Evolutionary conservation across 306 rosid genomes (phyloP), one percentile per base, ranked within the genome.

Genomic region (Quercus berberidifolia): DNA sequence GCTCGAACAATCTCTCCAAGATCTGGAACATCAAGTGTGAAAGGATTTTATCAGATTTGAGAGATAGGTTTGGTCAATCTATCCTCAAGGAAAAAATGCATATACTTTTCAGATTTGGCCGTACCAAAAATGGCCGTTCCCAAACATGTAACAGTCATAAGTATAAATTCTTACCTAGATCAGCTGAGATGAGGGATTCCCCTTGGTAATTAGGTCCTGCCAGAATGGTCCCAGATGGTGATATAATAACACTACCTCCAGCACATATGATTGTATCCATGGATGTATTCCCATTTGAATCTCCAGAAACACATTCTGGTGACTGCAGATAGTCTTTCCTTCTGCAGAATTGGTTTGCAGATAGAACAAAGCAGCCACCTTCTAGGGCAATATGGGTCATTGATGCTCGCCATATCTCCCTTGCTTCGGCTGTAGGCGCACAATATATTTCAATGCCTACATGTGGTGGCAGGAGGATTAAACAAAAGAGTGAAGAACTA

Each of bases 141-240:
- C 31, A 65, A 6, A 17, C 18, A 15, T 68, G 9, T 49, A 5
- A 19, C 72, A 35, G 52, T 68, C 15, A n/a, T 33, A 43, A 75
- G 46, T 38, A 73, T 10, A 54, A 43, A 35, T 3, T 19, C 85
- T 74, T 87, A 94, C 99, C 97, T 54, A 94, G 90, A 87, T 94
- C 99, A 54, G 97, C 95, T 43, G 97, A 73, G 79, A 92, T 88
- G 49, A 94, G 93, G 38, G 94, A 92, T 89, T 94, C 97, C 60
- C 95, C 99, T 17, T 94, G 94, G 49, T 88, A 91, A 87, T 91
- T 92, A 58, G 99, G 99, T 78, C 97, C 99, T 13, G 97, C 97
- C 19, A 92, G 88, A 85, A 94, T 83, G 52, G 79, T 72, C 74
- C 99, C 99, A 31, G 95, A 86, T 1, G 97, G 99, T 63, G 99